Evolutionary conservation across 2,329 filamentous ascomycete genomes (phyloP), one percentile per base, ranked within the genome.

Genomic region (Torrubiella hemipterigena): DNA sequence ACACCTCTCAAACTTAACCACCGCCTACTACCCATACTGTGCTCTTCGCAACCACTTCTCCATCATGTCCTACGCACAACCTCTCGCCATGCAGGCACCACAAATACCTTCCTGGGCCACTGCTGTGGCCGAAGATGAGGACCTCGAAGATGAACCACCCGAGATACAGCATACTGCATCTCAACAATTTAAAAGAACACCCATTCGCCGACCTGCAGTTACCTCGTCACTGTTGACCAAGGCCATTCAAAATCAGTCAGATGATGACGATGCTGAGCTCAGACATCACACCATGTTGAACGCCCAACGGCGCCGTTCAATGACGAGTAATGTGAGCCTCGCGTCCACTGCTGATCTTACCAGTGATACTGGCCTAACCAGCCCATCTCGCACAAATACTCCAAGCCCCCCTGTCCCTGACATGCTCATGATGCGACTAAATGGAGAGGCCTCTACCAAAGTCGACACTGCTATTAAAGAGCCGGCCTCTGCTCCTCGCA

Each of bases 281-380:
- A 22, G 31, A 23, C 30, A 31, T 6, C 53, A 58, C 10, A 48
- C 53, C 26, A 43, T 56, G 24, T 42, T 46, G n/a, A 47, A 45
- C 32, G 51, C 49, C 15, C 51, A 56, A 20, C 59, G 69, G 36
- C 60, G 68, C 43, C 65, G 75, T 37, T 89, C 81, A 37, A 77
- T 80, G 45, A 80, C 77, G 51, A 93, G 84, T 63, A 89, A 79
- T 49, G 63, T 76, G 42, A 94, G 86, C 58, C 59, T 80, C 37
- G 69, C 82, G 27, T 94, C 87, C 2, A 93, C 85, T 4, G 82
- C 82, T 22, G 89, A 95, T 42, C 67, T 96, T 35, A 95, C 86
- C n/a, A 95, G 87, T 55, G 91, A 95, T 48, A 91, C 83, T 35
- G 87, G 84, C 36, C 61, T 93, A 36, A 93, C 87, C 13, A 95